Base-by-base conservation (phyloP, 1,139 yeast genomes). In the Taphrina wiesneri region DNA sequence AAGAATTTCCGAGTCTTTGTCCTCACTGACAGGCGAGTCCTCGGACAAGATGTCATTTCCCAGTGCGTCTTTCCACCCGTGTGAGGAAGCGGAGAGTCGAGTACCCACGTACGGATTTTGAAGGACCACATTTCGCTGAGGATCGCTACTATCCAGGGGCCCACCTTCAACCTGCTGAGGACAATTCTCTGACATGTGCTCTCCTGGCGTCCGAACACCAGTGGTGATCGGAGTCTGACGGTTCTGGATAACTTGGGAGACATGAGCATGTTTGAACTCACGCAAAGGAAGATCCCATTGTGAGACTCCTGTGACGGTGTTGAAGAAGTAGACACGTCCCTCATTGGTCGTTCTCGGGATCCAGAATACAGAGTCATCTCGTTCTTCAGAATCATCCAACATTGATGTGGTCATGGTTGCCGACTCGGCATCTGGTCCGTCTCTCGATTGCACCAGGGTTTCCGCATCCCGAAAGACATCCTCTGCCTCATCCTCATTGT, bases 221-320 rank as follows among this genome's bases (percentile, higher is more conserved):
- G 47, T 36, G 5, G 49, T 54, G 36, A 54, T 21, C 5, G 59
- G 59, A 9, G 59, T 28, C 28, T n/a, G 19, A 17, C 30, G 36
- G 25, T 36, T 23, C 34, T n/a, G n/a, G n/a, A 54, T 39, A 2
- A 25, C 59, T 17, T 39, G n/a, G 9, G 59, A 54, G 25, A 45
- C 49, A 19, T n/a, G 25, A 1, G 49, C 28, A n/a, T 45, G 49
- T 13, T 30, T 49, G 34, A 30, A n/a, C 6, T 54, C 28, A 9
- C 46, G 17, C 49, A 54, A 21, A 0, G 97, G 97, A 69, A 85
- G 83, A 7, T 87, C 89, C 96, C 97, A 91, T 57, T 86, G 84
- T 0, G 96, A 86, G 71, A 85, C 86, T 62, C 85, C 83, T 0
- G 95, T 87, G 41, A 74, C 80, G 0, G 83, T 69, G 71, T 90